These are phyloP conservation scores for Pythium sp. DNA, from an alignment of 352 stramenopile species.

Conservation along the genomic window DNA sequence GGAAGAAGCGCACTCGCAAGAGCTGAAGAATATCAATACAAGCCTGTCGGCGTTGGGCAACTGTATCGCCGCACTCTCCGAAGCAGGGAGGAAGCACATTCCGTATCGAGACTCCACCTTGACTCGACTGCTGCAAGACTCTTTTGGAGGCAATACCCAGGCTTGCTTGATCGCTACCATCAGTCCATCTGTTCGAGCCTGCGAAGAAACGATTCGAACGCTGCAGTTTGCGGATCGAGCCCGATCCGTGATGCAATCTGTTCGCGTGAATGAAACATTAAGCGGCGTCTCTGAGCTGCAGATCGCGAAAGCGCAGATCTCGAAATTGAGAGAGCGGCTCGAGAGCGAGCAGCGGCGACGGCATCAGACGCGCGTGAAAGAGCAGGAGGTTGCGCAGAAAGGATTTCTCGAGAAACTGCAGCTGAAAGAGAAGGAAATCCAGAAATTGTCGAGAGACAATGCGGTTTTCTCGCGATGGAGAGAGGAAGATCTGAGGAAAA, in stretches of 20 bases:
- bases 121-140: constrained; percentile 86
- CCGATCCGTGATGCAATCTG: constrained; percentile 67
- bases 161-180: constrained; percentile 72
- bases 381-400: constrained; percentile 44
- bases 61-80: constrained; percentile 86
- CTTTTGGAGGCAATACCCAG: constrained; percentile 71
- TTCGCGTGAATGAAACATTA: constrained; percentile 64
- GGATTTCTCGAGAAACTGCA: constrained; percentile 54
- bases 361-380: constrained; percentile 51
- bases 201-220: constrained; percentile 74
- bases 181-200: constrained; percentile 34
- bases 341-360: constrained; percentile 46
- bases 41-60: constrained; percentile 89
- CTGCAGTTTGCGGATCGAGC: constrained; percentile 78
- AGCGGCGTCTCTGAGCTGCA: constrained; percentile 51
- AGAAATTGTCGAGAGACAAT: constrained; percentile 53
- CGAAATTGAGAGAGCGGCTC: constrained; percentile 44
- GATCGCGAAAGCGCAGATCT: constrained; percentile 57
- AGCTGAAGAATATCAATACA: constrained; percentile 91
- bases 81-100: constrained; percentile 84
- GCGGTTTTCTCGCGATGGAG: constrained; percentile 56
- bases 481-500: constrained; percentile 56
- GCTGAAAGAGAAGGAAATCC: constrained; percentile 63
- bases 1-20: constrained; percentile 64
- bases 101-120: constrained; percentile 89